Base-by-base conservation (phyloP, 1,284 basidiomycete species). In the Ustilago trichophora region DNA sequence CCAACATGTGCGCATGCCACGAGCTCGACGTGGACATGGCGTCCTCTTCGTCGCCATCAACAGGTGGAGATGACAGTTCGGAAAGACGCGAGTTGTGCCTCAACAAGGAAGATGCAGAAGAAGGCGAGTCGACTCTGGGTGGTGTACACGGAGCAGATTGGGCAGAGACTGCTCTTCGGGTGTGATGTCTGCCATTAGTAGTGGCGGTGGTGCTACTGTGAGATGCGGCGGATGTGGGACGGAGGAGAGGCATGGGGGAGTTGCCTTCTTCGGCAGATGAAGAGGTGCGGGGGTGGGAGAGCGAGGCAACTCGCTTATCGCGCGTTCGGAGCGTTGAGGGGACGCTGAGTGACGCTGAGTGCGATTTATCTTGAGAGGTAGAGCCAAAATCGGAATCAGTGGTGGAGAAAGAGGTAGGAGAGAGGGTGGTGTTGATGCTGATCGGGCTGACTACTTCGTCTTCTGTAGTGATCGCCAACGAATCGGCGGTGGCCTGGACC, bases 1-100 rank as follows among this genome's bases (percentile, higher is more conserved):
- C 59, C 2, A 56, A 19, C 69, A 69, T 68, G 24, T 72, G 59
- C 13, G 69, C 69, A 29, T 72, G 69, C 69, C 69, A 72, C 24
- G 59, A 64, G 18, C 55, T 60, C 8, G 47, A 31, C 6, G 52
- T 51, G 0, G 59, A 64, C 19, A 55, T 7, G 9, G 52, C 42
- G 15, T 72, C 69, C 29, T 60, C 54, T 6, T n/a, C n/a, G n/a
- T n/a, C n/a, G n/a, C 41, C 42, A 12, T 10, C 43, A n/a, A 54
- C 51, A 16, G 25, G 32, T 3, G 49, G 18, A 6, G 24, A 25
- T 9, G 31, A 45, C 16, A 42, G 18, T 16, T 38, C 51, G 21
- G 48, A 47, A 7, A 45, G 21, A 0, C 36, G 34, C 1, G 40
- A 37, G n/a, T n/a, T 49, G 11, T 37, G 50, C 13, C 44, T 43